A percentile compares a stretch with the other conserved stretches of the same genome.
These are phyloP conservation scores for Aegilops speltoides DNA, from an alignment of 176 grass and related monocot genomes.

Conservation along the genomic window DNA sequence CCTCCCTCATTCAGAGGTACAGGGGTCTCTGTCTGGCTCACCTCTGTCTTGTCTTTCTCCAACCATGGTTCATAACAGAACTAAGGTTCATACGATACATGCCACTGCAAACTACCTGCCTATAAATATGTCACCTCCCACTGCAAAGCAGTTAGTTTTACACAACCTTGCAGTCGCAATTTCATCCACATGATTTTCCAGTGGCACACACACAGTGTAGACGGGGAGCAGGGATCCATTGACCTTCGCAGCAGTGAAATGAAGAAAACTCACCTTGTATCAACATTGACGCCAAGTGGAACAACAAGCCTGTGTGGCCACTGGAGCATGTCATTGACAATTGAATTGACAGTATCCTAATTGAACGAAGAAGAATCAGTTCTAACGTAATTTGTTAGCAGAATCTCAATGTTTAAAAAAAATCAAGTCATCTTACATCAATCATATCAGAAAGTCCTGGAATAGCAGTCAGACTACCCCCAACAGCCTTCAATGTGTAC, in stretches of 20 bases:
- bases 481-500: constrained; percentile 93
- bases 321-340: constrained; percentile 94
- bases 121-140: constrained; percentile 7
- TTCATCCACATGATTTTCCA: background rate
- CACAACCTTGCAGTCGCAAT: background rate
- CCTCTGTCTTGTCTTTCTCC: background rate
- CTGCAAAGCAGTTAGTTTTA: constrained; percentile 6
- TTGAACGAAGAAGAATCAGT: constrained; percentile 35
- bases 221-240: background rate
- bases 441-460: constrained; percentile 98
- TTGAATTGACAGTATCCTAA: constrained; percentile 91
- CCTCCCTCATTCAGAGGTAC: no score
- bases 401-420: constrained; percentile 18
- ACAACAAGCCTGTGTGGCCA: constrained; percentile 96
- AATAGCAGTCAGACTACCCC: constrained; percentile 95
- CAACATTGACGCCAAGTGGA: constrained; percentile 75
- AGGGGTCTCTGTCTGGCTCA: background rate
- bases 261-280: constrained; percentile 67
- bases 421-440: constrained; percentile 58
- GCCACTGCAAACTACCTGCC: background rate
- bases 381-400: constrained; percentile 17
- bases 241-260: background rate
- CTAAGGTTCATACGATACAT: background rate
- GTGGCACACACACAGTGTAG: background rate
- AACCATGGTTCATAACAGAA: background rate